These are phyloP conservation scores for Talaromyces wortmannii DNA, from an alignment of 495 filamentous ascomycete species.

Conservation along the genomic window DNA sequence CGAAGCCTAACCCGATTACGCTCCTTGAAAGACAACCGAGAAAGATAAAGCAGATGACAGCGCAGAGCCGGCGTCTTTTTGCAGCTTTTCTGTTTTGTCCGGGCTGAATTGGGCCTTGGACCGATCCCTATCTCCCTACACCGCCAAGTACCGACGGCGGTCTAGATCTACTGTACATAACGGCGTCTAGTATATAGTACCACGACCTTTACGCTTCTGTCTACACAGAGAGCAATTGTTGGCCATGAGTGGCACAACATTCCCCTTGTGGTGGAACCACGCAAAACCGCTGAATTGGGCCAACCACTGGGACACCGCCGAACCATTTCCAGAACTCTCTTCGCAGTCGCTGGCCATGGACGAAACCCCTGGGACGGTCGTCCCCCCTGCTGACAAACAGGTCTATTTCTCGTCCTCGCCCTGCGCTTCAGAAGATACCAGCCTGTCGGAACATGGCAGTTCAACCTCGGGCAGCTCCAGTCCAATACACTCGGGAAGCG, in stretches of 20 bases:
- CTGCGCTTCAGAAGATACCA: slow-evolving; percentile 1
- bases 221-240: no score
- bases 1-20: no score
- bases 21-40: neutral
- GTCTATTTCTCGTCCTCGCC: slow-evolving; percentile 1
- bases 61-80: neutral
- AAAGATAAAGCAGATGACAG: neutral
- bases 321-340: slow-evolving; percentile 1
- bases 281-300: neutral
- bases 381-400: neutral
- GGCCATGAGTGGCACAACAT: no score
- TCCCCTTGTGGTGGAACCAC: no score
- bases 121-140: neutral
- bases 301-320: neutral
- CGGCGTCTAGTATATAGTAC: neutral
- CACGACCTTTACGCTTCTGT: neutral
- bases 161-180: no score
- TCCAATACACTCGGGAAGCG: neutral
- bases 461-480: slow-evolving; percentile 1
- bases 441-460: neutral
- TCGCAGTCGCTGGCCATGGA: neutral
- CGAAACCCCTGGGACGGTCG: neutral
- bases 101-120: neutral
- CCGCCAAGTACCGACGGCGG: no score
- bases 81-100: neutral